phyloP scores from a whole-genome alignment of 108 stramenopile genomes.

The Aurantiochytrium sp. region DNA sequence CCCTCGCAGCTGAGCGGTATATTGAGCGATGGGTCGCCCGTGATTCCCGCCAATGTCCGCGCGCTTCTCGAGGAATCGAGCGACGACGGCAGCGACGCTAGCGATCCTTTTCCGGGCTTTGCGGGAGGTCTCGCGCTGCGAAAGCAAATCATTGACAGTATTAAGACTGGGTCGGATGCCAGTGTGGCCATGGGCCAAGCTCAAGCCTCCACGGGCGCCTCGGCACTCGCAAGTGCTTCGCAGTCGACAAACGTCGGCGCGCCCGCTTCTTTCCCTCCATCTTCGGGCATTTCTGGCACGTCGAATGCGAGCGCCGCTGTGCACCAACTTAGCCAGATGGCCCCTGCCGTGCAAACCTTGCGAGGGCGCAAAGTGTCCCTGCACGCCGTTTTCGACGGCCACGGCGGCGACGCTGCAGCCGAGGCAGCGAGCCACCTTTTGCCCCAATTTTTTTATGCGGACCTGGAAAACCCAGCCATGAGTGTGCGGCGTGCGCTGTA shows the following conservation, averaged over 20 bases:
- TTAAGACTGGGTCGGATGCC: no score
- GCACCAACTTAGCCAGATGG: background rate
- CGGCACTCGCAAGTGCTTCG: no score
- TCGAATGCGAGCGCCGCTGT: no score
- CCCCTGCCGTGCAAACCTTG: background rate
- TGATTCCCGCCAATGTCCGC: background rate
- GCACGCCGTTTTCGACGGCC: constrained; percentile 3
- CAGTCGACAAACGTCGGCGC: no score
- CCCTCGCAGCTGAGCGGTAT: background rate
- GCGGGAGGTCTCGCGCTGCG: background rate
- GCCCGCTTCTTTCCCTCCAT: no score
- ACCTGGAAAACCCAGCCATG: background rate
- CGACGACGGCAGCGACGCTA: background rate
- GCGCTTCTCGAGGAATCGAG: background rate
- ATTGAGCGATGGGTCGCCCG: background rate
- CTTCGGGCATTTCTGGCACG: no score
- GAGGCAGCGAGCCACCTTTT: background rate
- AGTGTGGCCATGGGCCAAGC: no score
- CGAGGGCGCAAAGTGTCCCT: background rate
- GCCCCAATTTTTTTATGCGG: background rate
- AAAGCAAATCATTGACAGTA: no score
- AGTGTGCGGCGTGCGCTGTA: background rate
- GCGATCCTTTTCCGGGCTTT: background rate
- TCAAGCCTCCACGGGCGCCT: no score
- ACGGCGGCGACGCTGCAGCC: background rate